These are phyloP conservation scores for Croton setiger DNA, from an alignment of 441 rosid genomes.

Conservation along the genomic window DNA sequence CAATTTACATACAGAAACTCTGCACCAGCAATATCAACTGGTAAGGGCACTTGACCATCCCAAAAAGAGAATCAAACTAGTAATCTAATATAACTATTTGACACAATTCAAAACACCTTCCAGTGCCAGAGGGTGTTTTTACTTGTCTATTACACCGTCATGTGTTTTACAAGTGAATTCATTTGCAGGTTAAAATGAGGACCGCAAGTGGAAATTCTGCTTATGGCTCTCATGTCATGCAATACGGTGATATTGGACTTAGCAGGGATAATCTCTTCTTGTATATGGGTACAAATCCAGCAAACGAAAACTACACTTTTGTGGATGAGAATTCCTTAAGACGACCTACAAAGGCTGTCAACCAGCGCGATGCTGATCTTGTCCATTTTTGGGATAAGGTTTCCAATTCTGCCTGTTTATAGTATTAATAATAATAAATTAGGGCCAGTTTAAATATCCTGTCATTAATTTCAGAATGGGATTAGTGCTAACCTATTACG, in stretches of 20 bases:
- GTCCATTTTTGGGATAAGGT: constrained; percentile 93
- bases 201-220: constrained; percentile 42
- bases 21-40: constrained; percentile 80
- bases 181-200: constrained; percentile 73
- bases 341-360: constrained; percentile 57
- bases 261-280: constrained; percentile 47
- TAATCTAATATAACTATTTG: neutral
- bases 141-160: neutral
- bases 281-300: constrained; percentile 89
- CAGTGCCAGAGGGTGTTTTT: neutral
- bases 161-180: constrained; percentile 18
- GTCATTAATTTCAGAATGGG: neutral
- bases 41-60: constrained; percentile 36
- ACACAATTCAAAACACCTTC: neutral
- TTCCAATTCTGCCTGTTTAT: constrained; percentile 12
- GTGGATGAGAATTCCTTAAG: constrained; percentile 54
- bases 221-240: constrained; percentile 96
- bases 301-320: constrained; percentile 73
- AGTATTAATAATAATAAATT: neutral
- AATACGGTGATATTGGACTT: constrained; percentile 63
- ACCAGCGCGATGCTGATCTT: constrained; percentile 96
- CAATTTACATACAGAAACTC: constrained; percentile 68
- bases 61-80: neutral
- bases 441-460: neutral
- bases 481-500: neutral